Evolutionary conservation across 495 filamentous ascomycete species (phyloP), one percentile per base, ranked within the genome.

Genomic region (Penicillium verhagenii): DNA sequence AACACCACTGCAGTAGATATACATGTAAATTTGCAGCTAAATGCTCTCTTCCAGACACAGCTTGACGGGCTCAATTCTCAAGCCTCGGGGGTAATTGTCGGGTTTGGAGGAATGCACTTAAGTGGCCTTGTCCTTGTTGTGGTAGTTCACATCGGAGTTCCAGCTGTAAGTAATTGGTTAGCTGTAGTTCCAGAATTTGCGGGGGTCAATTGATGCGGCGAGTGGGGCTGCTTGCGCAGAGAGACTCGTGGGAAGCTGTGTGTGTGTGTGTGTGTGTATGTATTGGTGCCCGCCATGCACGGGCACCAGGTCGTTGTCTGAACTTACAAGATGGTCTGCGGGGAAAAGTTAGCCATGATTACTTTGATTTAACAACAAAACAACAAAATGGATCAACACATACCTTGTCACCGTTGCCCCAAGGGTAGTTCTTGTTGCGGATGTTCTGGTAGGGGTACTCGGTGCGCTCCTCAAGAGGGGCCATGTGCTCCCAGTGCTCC

Each of bases 361-460:
- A 4, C 13, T 6, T 23, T 6, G 24, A 44, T 26, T 6, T 13
- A 13, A 54, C 10, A 24, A 1, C 16, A 21, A 46, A 23, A 43
- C 11, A 51, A 6, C 5, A 25, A 6, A 39, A 18, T 26, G n/a
- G 19, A 28, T 50, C 57, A 37, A 25, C 45, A 74, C 85, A 66
- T 45, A 91, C 89, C 88, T 96, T 92, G 73, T 97, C 92, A 69
- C 92, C 92, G 69, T 96, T 81, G 44, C 92, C 91, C 88, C 88
- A 97, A 60, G 83, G 82, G 82, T 76, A 97, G 80, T 93, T 94
- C 82, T 91, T 93, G 60, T 80, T 78, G 65, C 92, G 84, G 67
- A 96, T 85, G 79, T 97, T 97, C 84, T 91, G 88, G 82, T 92
- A 97, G 52, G 90, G 82, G 78, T 96, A 97, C 78, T 96, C 86